Conservation (phyloP, 352 stramenopile genomes). For the Phytophthora syringae region DNA sequence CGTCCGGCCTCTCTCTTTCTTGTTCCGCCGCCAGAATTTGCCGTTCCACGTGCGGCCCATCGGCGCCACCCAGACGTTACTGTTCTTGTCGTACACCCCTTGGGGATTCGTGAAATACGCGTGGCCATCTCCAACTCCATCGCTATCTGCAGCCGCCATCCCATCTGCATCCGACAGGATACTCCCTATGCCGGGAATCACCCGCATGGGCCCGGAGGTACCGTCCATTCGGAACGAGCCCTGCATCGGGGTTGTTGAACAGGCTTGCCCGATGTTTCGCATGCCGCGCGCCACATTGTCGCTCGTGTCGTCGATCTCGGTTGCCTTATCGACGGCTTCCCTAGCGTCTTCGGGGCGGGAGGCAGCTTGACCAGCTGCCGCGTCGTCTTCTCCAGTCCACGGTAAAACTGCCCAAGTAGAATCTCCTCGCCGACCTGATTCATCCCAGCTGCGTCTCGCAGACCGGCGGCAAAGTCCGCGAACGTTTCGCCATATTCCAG, state of each 20-base stretch:
- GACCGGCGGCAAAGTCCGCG: not conserved
- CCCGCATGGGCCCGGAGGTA: too few relatives aligned
- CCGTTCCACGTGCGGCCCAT: not conserved
- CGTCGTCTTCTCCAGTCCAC: not conserved
- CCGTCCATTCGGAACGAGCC: too few relatives aligned
- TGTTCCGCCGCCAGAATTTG: not conserved
- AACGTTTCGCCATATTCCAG: not conserved
- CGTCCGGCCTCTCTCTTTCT: not conserved
- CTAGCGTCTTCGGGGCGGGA: not conserved
- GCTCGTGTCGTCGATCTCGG: not conserved
- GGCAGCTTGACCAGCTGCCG: not conserved
- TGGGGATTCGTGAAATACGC: not conserved
- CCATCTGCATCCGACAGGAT: too few relatives aligned
- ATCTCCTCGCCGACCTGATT: not conserved
- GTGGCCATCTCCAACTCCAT: not conserved
- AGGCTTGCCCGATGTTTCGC: not conserved
- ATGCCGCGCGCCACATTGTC: not conserved
- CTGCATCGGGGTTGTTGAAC: too few relatives aligned
- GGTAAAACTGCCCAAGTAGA: not conserved
- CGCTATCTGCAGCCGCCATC: not conserved
- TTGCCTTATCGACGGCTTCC: not conserved
- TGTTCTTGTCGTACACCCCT: not conserved
- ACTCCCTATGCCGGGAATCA: too few relatives aligned
- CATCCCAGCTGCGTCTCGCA: not conserved
- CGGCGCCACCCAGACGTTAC: not conserved